Conservation (phyloP, 2,329 filamentous ascomycete species). For the Reticulascus tulasneorum region DNA sequence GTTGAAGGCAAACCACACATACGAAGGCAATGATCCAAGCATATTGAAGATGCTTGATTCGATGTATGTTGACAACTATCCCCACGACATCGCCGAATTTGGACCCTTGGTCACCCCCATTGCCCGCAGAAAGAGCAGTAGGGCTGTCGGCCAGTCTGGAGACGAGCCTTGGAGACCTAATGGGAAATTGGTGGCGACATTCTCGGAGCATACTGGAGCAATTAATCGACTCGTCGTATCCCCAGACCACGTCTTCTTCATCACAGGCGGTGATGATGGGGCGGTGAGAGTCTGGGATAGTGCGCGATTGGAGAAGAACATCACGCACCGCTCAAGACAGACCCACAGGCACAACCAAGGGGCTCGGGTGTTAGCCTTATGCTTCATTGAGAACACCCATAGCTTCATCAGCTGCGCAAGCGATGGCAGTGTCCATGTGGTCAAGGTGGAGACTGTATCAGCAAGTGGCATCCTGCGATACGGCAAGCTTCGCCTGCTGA, state of each 20-base stretch:
- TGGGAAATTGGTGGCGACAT: constrained; percentile 79
- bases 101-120: constrained; percentile 76
- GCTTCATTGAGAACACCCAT: constrained; percentile 91
- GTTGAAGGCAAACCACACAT: constrained; percentile 62
- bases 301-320: constrained; percentile 81
- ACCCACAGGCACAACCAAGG: constrained; percentile 73
- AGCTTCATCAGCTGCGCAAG: constrained; percentile 87
- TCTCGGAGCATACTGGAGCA: constrained; percentile 79
- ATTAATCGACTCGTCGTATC: constrained; percentile 79
- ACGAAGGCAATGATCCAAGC: constrained; percentile 72
- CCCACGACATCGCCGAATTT: constrained; percentile 64
- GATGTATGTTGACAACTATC: constrained; percentile 73
- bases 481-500: constrained; percentile 69
- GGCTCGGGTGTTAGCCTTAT: constrained; percentile 72
- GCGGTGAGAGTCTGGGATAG: constrained; percentile 92
- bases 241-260: constrained; percentile 90
- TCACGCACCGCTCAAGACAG: constrained; percentile 81
- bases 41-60: constrained; percentile 73
- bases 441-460: constrained; percentile 64
- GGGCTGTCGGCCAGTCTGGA: constrained; percentile 45
- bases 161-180: constrained; percentile 75
- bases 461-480: constrained; percentile 61
- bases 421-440: constrained; percentile 85
- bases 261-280: constrained; percentile 90
- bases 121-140: constrained; percentile 47